phyloP scores from a whole-genome alignment of 108 stramenopile genomes.

The Cyclotella cryptica region DNA sequence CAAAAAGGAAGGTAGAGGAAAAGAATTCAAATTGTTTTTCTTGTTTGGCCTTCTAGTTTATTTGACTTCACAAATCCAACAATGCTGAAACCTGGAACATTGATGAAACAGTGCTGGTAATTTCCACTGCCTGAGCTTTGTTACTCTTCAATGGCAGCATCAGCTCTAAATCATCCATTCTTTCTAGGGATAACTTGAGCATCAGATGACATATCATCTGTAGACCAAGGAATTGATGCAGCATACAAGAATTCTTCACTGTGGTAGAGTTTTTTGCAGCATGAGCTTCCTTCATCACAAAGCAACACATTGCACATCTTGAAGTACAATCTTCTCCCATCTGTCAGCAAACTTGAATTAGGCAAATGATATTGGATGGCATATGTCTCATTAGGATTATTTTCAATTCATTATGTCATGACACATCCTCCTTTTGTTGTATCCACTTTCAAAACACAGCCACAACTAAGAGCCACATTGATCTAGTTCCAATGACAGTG shows the following conservation, averaged over 20 bases:
- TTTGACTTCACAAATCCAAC: slow-evolving; percentile 34
- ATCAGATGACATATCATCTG: slow-evolving; percentile 37
- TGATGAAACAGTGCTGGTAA: slow-evolving; percentile 17
- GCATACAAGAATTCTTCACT: slow-evolving; percentile 44
- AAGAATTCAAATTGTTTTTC: slow-evolving; percentile 61
- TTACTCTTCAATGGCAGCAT: slow-evolving; percentile 37
- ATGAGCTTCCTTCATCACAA: slow-evolving; percentile 23
- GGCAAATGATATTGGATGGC: slow-evolving; percentile 59
- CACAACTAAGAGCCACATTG: too few relatives aligned
- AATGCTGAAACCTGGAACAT: slow-evolving; percentile 19
- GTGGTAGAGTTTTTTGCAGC: slow-evolving; percentile 50
- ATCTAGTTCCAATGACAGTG: too few relatives aligned
- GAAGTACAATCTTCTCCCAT: slow-evolving; percentile 55
- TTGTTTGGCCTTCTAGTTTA: slow-evolving; percentile 28
- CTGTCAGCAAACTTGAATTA: slow-evolving; percentile 36
- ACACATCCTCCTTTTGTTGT: slow-evolving; percentile 61
- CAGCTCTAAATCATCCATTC: slow-evolving; percentile 27
- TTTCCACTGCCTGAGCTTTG: slow-evolving; percentile 7
- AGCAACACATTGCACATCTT: slow-evolving; percentile 51
- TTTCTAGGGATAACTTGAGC: slow-evolving; percentile 56
- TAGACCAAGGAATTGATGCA: slow-evolving; percentile 45
- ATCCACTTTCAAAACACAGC: slow-evolving; percentile 61
- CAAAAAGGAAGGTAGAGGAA: slow-evolving; percentile 55
- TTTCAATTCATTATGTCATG: slow-evolving; percentile 25
- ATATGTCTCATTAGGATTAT: slow-evolving; percentile 31